Evolutionary conservation across 768 basidiomycete genomes (phyloP).

Genomic region (Agrocybe chaxingu): DNA sequence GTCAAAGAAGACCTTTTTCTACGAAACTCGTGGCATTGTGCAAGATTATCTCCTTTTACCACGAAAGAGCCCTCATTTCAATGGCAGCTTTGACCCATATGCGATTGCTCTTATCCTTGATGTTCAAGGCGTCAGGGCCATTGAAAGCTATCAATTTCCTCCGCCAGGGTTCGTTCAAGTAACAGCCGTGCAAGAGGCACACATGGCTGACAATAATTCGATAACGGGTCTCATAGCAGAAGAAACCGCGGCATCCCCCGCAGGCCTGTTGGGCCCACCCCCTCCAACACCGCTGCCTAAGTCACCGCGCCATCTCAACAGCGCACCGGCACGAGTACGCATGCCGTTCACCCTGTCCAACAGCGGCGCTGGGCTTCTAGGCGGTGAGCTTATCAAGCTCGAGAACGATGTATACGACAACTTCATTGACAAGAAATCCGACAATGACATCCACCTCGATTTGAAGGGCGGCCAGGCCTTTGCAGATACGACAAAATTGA

Average conservation of each 20-base stretch:
- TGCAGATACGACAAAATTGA: constrained; percentile 45
- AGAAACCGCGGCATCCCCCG: not conserved
- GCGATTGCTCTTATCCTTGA: constrained; percentile 62
- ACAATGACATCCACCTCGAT: constrained; percentile 25
- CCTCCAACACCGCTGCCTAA: constrained; percentile 11
- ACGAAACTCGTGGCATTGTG: constrained; percentile 52
- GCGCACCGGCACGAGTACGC: constrained; percentile 2
- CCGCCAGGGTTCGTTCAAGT: constrained; percentile 45
- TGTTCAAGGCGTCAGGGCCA: constrained; percentile 40
- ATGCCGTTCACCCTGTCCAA: constrained; percentile 14
- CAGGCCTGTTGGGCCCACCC: constrained; percentile 7
- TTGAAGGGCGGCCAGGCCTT: constrained; percentile 56
- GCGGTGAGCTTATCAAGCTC: constrained; percentile 43
- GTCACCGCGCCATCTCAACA: constrained; percentile 12
- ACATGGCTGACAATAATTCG: too few relatives aligned
- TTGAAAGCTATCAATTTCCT: constrained; percentile 71
- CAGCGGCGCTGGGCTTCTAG: constrained; percentile 30
- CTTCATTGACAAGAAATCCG: constrained; percentile 24
- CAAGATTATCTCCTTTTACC: constrained; percentile 85
- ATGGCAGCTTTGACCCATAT: constrained; percentile 62
- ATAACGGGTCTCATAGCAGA: not conserved
- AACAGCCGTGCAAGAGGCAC: not conserved
- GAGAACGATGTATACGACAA: constrained; percentile 45
- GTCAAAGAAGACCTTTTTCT: constrained; percentile 50
- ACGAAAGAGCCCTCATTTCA: constrained; percentile 64